phyloP scores from a whole-genome alignment of 176 grass and related monocot genomes.

The Thinopyrum elongatum region DNA sequence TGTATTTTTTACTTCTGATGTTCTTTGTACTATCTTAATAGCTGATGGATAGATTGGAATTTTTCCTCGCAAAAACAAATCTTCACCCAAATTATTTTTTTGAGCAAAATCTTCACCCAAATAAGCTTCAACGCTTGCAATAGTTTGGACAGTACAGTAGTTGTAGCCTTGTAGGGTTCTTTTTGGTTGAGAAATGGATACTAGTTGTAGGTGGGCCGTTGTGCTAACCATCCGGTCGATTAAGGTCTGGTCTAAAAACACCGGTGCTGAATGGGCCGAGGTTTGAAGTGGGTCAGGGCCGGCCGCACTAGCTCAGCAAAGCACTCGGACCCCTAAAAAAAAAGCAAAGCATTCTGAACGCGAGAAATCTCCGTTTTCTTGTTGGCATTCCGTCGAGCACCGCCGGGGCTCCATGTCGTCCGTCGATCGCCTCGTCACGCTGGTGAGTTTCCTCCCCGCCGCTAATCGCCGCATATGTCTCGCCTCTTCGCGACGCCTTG shows the following conservation, averaged over 20 bases:
- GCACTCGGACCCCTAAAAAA: too few relatives aligned
- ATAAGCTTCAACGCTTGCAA: too few relatives aligned
- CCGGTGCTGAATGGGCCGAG: neutral
- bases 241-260: neutral
- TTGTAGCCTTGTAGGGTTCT: too few relatives aligned
- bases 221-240: neutral
- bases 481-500: neutral
- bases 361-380: neutral
- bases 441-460: neutral
- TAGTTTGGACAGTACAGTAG: too few relatives aligned
- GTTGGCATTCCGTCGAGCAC: conserved; percentile 9
- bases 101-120: too few relatives aligned
- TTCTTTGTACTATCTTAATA: too few relatives aligned
- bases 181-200: too few relatives aligned
- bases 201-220: neutral
- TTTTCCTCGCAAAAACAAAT: too few relatives aligned
- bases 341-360: neutral
- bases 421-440: neutral
- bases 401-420: neutral
- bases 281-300: neutral
- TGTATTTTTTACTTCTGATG: too few relatives aligned
- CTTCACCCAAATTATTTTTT: too few relatives aligned
- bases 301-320: neutral
- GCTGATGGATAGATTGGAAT: too few relatives aligned
- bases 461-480: too few relatives aligned